Conservation (phyloP, 371 early-diverging fungal species). For the Smittium culicis region DNA sequence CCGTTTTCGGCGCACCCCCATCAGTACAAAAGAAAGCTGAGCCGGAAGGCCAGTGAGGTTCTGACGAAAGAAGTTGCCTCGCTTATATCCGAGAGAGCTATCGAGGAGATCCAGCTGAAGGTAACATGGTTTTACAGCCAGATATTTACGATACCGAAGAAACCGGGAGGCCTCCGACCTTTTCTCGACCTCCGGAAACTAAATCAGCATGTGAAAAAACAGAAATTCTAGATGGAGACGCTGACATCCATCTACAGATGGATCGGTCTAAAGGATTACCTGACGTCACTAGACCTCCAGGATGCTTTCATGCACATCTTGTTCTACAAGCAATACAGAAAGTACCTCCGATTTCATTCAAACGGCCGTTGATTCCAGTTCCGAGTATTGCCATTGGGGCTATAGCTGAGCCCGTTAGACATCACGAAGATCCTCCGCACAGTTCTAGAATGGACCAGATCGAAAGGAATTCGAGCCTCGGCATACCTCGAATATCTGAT, state of each 20-base stretch:
- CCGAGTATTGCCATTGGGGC: too few relatives aligned
- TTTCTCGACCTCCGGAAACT: background rate
- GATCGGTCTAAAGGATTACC: background rate
- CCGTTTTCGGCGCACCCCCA: background rate
- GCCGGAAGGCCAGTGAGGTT: background rate
- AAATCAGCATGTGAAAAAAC: background rate
- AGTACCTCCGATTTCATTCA: background rate
- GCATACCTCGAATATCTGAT: too few relatives aligned
- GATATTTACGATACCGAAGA: background rate
- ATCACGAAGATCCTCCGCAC: too few relatives aligned
- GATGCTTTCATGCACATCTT: background rate
- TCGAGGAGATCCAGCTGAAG: background rate
- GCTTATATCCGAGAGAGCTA: background rate
- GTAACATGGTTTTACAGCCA: background rate
- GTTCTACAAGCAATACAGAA: background rate
- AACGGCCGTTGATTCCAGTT: too few relatives aligned
- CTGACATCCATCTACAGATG: background rate
- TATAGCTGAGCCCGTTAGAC: too few relatives aligned
- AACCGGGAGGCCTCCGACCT: background rate
- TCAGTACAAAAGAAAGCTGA: background rate
- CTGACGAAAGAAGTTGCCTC: background rate
- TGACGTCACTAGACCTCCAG: background rate
- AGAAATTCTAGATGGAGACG: background rate
- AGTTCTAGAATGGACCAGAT: too few relatives aligned
- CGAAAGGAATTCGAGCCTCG: too few relatives aligned